phyloP scores from a whole-genome alignment of 306 rosid species.

The Biancaea sappan region DNA sequence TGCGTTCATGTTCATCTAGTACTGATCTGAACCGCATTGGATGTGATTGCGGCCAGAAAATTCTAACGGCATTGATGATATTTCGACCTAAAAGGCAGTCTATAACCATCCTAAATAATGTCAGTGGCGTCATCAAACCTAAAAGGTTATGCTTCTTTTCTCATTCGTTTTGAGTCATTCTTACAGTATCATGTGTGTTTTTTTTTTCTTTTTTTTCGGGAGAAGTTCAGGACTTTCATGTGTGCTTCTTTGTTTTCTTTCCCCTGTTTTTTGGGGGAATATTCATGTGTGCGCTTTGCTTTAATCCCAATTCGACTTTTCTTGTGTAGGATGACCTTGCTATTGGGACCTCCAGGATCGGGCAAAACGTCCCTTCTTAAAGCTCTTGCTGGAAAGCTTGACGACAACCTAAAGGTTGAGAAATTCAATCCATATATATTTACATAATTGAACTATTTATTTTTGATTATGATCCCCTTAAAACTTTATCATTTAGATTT shows the following conservation, averaged over 20 bases:
- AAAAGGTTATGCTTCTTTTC: constrained; percentile 52
- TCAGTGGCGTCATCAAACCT: constrained; percentile 67
- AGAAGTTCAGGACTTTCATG: constrained; percentile 43
- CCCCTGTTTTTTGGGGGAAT: too few species aligned
- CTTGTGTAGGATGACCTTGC: constrained; percentile 75
- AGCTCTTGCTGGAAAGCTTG: constrained; percentile 86
- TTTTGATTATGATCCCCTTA: too few species aligned
- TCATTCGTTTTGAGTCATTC: neutral
- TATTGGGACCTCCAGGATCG: constrained; percentile 86
- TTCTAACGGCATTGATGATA: constrained; percentile 47
- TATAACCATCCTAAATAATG: constrained; percentile 59
- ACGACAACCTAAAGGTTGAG: constrained; percentile 61
- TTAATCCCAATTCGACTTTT: neutral
- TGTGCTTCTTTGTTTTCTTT: constrained; percentile 6
- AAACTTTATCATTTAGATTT: too few species aligned
- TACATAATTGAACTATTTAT: too few species aligned
- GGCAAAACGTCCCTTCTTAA: constrained; percentile 79
- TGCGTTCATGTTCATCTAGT: neutral
- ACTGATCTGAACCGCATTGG: constrained; percentile 2
- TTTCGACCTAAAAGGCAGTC: constrained; percentile 53
- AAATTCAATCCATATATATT: too few species aligned
- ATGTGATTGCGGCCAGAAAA: constrained; percentile 40
- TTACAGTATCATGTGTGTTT: too few species aligned
- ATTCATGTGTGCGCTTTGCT: constrained; percentile 12
- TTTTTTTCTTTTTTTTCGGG: neutral